These are phyloP conservation scores for Flaveria floridana DNA, from an alignment of 140 eudicot species.

Conservation along the genomic window DNA sequence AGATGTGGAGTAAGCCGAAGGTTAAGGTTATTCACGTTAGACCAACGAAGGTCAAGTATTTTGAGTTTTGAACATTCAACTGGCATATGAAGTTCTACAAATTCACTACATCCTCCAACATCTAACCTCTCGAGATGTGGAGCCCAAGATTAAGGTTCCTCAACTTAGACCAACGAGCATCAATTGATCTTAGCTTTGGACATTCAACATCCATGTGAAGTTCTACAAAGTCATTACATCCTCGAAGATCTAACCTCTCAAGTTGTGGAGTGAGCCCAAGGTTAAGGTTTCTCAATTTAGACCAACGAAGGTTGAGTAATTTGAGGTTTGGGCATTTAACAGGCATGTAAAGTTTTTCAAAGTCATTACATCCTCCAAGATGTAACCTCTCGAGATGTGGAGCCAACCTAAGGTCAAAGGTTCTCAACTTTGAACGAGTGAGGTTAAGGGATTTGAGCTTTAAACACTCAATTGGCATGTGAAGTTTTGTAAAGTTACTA, in stretches of 20 bases:
- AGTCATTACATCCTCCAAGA: constrained; percentile 4
- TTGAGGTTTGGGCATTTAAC: not conserved
- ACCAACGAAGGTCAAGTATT: constrained; percentile 1
- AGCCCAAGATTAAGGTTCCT: not conserved
- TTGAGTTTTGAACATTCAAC: not conserved
- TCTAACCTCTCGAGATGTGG: constrained; percentile 1
- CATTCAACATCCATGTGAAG: not conserved
- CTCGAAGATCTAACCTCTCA: not conserved
- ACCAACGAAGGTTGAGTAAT: not conserved
- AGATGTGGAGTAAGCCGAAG: not conserved
- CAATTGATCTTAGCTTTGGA: not conserved
- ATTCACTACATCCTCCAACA: not conserved
- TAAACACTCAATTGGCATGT: not conserved
- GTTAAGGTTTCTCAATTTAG: not conserved
- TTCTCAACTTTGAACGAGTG: not conserved
- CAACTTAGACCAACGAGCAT: not conserved
- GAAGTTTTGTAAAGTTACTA: not conserved
- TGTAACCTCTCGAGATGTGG: not conserved
- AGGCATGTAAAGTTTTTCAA: not conserved
- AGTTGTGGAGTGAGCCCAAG: not conserved
- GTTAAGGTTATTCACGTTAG: not conserved
- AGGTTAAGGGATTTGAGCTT: not conserved
- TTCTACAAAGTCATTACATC: not conserved
- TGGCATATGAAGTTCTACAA: constrained; percentile 1
- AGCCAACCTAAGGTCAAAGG: not conserved